Base-by-base conservation (phyloP, 331 rosid genomes). In the Arachis monticola region DNA sequence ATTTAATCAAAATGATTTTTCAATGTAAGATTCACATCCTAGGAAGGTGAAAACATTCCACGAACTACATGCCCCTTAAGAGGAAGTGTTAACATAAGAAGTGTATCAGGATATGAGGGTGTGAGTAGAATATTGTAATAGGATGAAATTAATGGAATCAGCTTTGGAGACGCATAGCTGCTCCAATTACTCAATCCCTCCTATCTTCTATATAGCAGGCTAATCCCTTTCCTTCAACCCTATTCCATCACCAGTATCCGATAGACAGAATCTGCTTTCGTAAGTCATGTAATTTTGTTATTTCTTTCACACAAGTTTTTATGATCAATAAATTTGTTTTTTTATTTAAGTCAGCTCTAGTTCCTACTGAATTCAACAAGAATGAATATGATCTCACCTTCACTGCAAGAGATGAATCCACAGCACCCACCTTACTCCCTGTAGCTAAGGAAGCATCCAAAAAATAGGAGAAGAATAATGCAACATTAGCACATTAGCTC, bases 371-470 rank as follows among this genome's bases (percentile, higher is more conserved):
- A 32, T 11, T 70, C 63, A 59, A 64, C 68, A 32, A 45, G 31
- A 61, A 76, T 60, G 71, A 62, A 73, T 17, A 58, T 8, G 44
- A 79, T 78, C 82, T 80, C 79, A 93, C 98, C 98, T 87, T 91
- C 72, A 89, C 73, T 4, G 57, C 85, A 57, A 85, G 83, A 63
- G 92, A 69, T 53, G 68, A 76, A 73, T 86, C 89, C 46, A 48
- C 30, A 17, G 79, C 83, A 76, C 81, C 79, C 74, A 68, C 84
- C 61, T 72, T 77, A n/a, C 81, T 60, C 59, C 73, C 82, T 64
- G 87, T 62, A 86, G 71, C 87, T 69, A 70, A 60, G 74, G 64
- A 66, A 52, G 40, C 62, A 35, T 4, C 40, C 40, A 4, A 71
- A 10, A 11, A 50, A 52, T 27, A 67, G 73, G 64, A 45, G 64